Evolutionary conservation across 108 stramenopile genomes (phyloP).

Genomic region (Pinguiococcus pyrenoidosus): DNA sequence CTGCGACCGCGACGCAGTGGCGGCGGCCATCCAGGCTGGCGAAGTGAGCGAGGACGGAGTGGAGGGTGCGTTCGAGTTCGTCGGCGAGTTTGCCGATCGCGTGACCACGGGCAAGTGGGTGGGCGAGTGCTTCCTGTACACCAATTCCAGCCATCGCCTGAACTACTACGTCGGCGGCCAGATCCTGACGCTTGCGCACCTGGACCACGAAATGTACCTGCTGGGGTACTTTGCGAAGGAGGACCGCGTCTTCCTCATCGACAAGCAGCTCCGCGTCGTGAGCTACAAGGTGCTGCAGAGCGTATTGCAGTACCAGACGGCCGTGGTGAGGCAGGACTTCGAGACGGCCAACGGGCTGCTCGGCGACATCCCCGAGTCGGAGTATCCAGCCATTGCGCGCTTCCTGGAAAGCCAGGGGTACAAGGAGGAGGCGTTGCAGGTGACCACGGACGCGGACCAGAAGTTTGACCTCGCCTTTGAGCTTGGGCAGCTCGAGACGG

Average conservation of each 20-base stretch:
- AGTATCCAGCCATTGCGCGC: slow-evolving; percentile 83
- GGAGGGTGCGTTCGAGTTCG: slow-evolving; percentile 82
- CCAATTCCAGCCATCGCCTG: slow-evolving; percentile 63
- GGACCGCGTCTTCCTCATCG: slow-evolving; percentile 86
- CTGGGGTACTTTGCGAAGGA: slow-evolving; percentile 96
- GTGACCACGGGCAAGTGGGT: slow-evolving; percentile 94
- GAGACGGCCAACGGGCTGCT: slow-evolving; percentile 89
- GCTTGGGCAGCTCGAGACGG: slow-evolving; percentile 74
- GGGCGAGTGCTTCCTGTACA: slow-evolving; percentile 97
- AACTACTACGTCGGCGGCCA: slow-evolving; percentile 96
- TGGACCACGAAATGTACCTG: slow-evolving; percentile 66
- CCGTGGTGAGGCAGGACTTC: slow-evolving; percentile 96
- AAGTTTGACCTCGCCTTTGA: slow-evolving; percentile 92
- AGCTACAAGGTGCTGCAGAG: slow-evolving; percentile 79
- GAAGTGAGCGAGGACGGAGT: slow-evolving; percentile 79
- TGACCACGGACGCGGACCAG: slow-evolving; percentile 82
- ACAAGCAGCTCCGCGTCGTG: slow-evolving; percentile 75
- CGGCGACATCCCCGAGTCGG: slow-evolving; percentile 64
- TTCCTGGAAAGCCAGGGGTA: slow-evolving; percentile 97
- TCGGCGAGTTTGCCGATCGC: slow-evolving; percentile 69
- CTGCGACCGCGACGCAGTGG: slow-evolving; percentile 58
- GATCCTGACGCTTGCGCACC: slow-evolving; percentile 88
- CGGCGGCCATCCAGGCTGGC: slow-evolving; percentile 65
- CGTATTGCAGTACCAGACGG: slow-evolving; percentile 94
- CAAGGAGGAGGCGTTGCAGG: slow-evolving; percentile 94